phyloP scores from a whole-genome alignment of 768 basidiomycete species.

The Lentinus brumalis region DNA sequence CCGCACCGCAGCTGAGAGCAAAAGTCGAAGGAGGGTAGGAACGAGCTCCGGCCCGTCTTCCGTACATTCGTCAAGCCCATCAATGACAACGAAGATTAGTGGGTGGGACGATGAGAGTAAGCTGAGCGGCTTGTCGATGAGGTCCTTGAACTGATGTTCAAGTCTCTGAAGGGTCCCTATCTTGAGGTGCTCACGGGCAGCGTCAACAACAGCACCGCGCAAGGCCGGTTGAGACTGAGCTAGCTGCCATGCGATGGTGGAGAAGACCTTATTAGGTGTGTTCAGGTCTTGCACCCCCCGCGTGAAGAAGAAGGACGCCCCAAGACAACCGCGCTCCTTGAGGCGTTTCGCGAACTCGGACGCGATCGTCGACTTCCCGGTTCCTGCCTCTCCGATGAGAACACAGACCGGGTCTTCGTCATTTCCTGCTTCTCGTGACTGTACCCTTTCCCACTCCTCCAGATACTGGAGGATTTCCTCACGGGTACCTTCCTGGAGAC shows the following conservation, averaged over 20 bases:
- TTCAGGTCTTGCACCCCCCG: constrained; percentile 21
- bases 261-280: constrained; percentile 29
- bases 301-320: constrained; percentile 38
- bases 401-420: constrained; percentile 24
- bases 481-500: no score
- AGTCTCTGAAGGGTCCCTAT: neutral
- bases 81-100: constrained; percentile 34
- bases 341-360: constrained; percentile 34
- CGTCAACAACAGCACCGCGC: constrained; percentile 11
- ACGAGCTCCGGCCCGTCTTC: constrained; percentile 4
- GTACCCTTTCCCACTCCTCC: no score
- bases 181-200: neutral
- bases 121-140: constrained; percentile 18
- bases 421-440: no score
- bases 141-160: neutral
- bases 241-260: constrained; percentile 36
- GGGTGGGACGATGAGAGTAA: neutral
- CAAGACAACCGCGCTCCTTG: constrained; percentile 26
- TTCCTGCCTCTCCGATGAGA: constrained; percentile 37
- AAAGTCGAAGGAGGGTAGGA: neutral
- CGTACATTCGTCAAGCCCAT: constrained; percentile 40
- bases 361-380: constrained; percentile 42
- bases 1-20: neutral
- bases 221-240: constrained; percentile 20
- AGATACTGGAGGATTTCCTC: no score